Evolutionary conservation across 2,329 filamentous ascomycete genomes (phyloP).

Genomic region (Cryphonectria carpinicola): DNA sequence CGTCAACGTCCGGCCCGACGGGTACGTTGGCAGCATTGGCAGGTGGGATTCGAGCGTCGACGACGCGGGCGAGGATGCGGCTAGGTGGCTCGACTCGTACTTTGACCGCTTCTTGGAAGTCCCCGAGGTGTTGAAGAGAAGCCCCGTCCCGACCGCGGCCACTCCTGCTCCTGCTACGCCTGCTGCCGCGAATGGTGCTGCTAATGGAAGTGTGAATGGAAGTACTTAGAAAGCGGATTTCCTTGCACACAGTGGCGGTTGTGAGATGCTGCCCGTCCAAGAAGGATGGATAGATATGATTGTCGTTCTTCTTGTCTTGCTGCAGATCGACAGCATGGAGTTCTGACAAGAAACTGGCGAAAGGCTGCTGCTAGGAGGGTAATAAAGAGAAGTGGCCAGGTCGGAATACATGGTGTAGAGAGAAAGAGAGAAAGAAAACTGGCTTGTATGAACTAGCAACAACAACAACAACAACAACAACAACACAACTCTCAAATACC

Average conservation of each 20-base stretch:
- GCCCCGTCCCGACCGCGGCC: slow-evolving; percentile 13
- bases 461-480: not conserved
- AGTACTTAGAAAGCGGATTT: not conserved
- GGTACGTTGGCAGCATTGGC: slow-evolving; percentile 70
- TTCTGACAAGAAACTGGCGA: not conserved
- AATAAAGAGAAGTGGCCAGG: not conserved
- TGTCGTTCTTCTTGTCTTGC: not conserved
- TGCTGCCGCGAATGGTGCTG: slow-evolving; percentile 6
- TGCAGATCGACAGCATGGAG: not conserved
- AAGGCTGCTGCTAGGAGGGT: slow-evolving; percentile 7
- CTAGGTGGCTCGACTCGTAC: slow-evolving; percentile 58
- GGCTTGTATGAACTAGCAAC: not conserved
- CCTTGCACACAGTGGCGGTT: not conserved
- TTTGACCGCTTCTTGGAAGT: slow-evolving; percentile 59
- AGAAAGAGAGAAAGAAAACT: not conserved
- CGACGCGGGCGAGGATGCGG: slow-evolving; percentile 55
- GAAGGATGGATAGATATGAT: not conserved
- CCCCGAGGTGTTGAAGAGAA: slow-evolving; percentile 36
- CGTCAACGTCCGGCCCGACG: slow-evolving; percentile 72
- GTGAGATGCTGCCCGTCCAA: not conserved
- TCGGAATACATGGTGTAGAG: not conserved
- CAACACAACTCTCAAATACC: no score
- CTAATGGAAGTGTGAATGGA: not conserved
- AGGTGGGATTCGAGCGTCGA: slow-evolving; percentile 57
- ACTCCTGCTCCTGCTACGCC: not conserved